Percentiles rank a stretch among this genome's conserved stretches.
phyloP scores from a whole-genome alignment of 2,329 filamentous ascomycete genomes.

The Colletotrichum liaoningense region DNA sequence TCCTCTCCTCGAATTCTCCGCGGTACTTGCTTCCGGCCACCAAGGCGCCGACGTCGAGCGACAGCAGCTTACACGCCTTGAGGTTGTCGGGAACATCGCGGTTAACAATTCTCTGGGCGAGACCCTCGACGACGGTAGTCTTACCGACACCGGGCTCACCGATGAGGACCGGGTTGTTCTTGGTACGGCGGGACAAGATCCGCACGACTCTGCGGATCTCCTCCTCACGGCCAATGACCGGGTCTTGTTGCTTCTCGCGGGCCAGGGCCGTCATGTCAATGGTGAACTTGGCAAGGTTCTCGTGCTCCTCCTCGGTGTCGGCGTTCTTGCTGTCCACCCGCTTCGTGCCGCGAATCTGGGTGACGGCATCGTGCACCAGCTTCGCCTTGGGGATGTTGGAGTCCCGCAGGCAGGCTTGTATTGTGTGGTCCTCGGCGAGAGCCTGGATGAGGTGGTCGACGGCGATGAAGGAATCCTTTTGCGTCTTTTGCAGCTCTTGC shows the following conservation, averaged over 20 bases:
- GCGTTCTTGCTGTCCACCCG: slow-evolving; percentile 96
- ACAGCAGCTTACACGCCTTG: slow-evolving; percentile 92
- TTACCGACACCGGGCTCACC: slow-evolving; percentile 99
- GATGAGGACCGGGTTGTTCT: slow-evolving; percentile 98
- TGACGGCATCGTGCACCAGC: slow-evolving; percentile 89
- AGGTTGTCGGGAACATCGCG: slow-evolving; percentile 96
- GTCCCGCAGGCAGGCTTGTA: slow-evolving; percentile 82
- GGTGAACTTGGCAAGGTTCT: slow-evolving; percentile 97
- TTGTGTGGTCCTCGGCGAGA: slow-evolving; percentile 80
- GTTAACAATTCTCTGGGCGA: slow-evolving; percentile 96
- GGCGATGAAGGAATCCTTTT: slow-evolving; percentile 95
- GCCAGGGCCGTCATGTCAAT: slow-evolving; percentile 98
- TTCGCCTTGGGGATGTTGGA: slow-evolving; percentile 93
- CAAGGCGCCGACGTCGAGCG: slow-evolving; percentile 92
- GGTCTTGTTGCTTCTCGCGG: slow-evolving; percentile 96
- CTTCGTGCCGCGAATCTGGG: slow-evolving; percentile 91
- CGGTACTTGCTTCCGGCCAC: slow-evolving; percentile 98
- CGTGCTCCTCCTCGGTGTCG: slow-evolving; percentile 90
- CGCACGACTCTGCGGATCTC: slow-evolving; percentile 93
- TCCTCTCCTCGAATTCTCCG: slow-evolving; percentile 98
- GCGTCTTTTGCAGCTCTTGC: slow-evolving; percentile 92
- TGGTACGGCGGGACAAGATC: slow-evolving; percentile 91
- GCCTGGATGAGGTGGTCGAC: slow-evolving; percentile 94
- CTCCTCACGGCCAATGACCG: slow-evolving; percentile 95
- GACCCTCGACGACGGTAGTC: slow-evolving; percentile 95